Base-by-base conservation (phyloP, 192 early-diverging fungal species). In the Umbelopsis vinacea region DNA sequence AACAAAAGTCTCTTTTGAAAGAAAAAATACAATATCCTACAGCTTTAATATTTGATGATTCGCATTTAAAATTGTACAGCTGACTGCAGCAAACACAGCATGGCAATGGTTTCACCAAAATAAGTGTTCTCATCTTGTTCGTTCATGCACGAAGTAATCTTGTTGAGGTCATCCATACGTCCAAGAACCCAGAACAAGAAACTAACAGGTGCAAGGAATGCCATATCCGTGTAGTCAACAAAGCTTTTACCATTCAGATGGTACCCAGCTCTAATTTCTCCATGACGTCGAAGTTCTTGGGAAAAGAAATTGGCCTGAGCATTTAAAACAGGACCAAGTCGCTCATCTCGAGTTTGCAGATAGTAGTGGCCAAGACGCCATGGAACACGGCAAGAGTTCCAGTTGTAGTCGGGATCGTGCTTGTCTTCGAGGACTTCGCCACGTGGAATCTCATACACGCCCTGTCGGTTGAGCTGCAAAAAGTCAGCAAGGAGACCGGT, bases 351-450 rank as follows among this genome's bases (percentile, higher is more conserved):
- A 1, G 85, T 84, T 46, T 83, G 69, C 15, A 84, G 76, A 48
- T 87, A 84, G 50, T 83, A 87, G 52, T 81, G 74, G 4, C 81
- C 83, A 2, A 87, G 69, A 14, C 83, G 79, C 85, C 85, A 87
- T 68, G 85, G 85, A 10, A 87, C 85, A 69, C 85, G 83, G 37
- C 85, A 87, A 10, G 83, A 84, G 63, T 87, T 87, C 85, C 85
- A 87, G 60, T 87, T 87, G 50, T 76, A 87, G 52, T 84, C 79
- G 52, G 74, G 52, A 48, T 78, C 75, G 73, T 83, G 79, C 54
- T 83, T 78, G 67, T 84, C 82, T 69, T 84, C 85, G 14, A 87
- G 68, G 37, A 87, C 77, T 54, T 87, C 69, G 9, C 79, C 70
- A 5, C 40, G n/a, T 5, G 80, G 71, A 9, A 83, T 81, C 19